A percentile compares a stretch with the other conserved stretches of the same genome.
phyloP scores from a whole-genome alignment of 257 asterid species.

The Osmanthus fragrans region DNA sequence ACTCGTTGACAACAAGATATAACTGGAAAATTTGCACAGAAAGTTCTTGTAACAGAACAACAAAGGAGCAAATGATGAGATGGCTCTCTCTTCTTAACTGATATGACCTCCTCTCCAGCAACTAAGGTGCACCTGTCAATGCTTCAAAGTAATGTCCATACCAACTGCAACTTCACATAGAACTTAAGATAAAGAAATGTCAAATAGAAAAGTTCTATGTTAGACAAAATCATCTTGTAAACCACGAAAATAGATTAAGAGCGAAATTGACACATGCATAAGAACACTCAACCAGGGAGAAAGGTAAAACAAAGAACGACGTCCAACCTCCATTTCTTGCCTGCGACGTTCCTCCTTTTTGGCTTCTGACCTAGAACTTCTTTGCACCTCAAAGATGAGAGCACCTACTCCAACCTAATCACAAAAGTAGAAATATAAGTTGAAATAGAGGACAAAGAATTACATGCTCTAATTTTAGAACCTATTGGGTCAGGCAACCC shows the following conservation, averaged over 20 bases:
- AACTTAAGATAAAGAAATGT: not conserved
- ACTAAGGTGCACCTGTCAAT: too few relatives aligned
- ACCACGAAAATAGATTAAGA: not conserved
- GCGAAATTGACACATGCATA: not conserved
- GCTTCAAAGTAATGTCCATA: not conserved
- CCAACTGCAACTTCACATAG: not conserved
- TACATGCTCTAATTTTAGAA: not conserved
- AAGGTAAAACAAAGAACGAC: not conserved
- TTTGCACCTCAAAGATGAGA: constrained; percentile 81
- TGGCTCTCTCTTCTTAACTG: too few relatives aligned
- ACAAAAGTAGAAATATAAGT: constrained; percentile 8
- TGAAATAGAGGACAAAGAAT: not conserved
- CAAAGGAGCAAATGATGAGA: too few relatives aligned
- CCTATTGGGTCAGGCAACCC: not conserved
- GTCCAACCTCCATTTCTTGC: constrained; percentile 71
- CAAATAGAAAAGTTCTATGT: not conserved
- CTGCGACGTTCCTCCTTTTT: constrained; percentile 81
- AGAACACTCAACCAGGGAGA: not conserved
- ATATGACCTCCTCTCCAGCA: too few relatives aligned
- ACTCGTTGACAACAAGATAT: not conserved
- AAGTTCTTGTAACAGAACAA: too few relatives aligned
- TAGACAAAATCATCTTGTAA: too few relatives aligned
- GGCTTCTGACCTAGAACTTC: constrained; percentile 88
- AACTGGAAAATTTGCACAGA: too few relatives aligned
- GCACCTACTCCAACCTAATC: constrained; percentile 87